Conservation (phyloP, 441 rosid genomes). For the Aleurites moluccanus region DNA sequence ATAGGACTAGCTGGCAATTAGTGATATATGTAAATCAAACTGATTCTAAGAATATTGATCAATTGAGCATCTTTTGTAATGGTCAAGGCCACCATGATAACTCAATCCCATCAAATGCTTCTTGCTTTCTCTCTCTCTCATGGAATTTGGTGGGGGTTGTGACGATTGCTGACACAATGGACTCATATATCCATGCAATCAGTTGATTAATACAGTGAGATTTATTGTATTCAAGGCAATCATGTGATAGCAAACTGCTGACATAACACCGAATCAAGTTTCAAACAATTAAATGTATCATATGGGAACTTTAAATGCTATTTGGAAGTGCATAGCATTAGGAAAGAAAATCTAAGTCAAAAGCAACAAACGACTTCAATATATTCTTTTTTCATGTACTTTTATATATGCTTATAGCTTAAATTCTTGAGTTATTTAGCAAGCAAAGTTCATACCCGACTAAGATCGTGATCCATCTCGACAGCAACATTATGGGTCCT, state of each 20-base stretch:
- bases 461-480: constrained; percentile 76
- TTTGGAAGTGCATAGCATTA: background rate
- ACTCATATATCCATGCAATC: background rate
- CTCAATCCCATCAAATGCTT: too few species aligned
- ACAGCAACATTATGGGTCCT: constrained; percentile 68
- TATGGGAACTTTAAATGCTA: background rate
- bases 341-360: background rate
- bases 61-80: background rate
- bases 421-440: background rate
- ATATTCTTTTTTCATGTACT: background rate
- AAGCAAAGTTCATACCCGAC: constrained; percentile 55
- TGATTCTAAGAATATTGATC: too few species aligned
- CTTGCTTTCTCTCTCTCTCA: too few species aligned
- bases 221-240: background rate
- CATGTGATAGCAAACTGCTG: background rate
- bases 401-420: background rate
- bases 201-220: background rate
- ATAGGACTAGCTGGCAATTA: background rate
- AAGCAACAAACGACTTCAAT: background rate
- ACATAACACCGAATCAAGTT: background rate
- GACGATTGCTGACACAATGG: too few species aligned
- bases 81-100: background rate
- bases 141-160: too few species aligned
- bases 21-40: background rate
- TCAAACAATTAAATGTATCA: background rate